Evolutionary conservation across 108 stramenopile species (phyloP).

Genomic region (Bacterosira constricta): DNA sequence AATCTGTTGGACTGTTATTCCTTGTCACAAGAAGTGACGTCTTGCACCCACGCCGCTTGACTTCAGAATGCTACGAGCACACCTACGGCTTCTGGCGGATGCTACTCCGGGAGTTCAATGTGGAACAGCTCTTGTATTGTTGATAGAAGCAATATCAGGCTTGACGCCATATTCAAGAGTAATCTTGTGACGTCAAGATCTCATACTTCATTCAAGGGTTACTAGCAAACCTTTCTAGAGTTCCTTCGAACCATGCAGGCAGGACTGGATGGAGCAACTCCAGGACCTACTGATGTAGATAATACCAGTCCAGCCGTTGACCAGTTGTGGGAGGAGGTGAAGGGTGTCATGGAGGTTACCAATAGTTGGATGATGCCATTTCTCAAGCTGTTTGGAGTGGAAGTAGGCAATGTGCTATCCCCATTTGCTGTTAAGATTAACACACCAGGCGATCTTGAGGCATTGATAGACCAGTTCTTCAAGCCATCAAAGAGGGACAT

Average conservation of each 20-base stretch:
- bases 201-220: background rate
- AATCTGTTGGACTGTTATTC: conserved; percentile 16
- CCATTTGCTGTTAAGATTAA: conserved; percentile 3
- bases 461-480: background rate
- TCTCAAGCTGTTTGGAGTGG: conserved; percentile 17
- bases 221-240: conserved; percentile 6
- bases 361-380: conserved; percentile 4
- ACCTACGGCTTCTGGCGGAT: conserved; percentile 17
- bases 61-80: conserved; percentile 26
- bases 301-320: background rate
- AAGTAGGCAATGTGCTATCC: conserved; percentile 13
- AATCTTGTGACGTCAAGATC: background rate
- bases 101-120: conserved; percentile 13
- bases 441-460: background rate
- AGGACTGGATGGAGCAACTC: background rate
- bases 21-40: conserved; percentile 16
- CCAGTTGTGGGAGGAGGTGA: conserved; percentile 24
- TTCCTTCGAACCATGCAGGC: conserved; percentile 12
- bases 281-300: background rate
- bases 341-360: conserved; percentile 2
- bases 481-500: conserved; percentile 1
- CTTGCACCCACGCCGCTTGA: conserved; percentile 1
- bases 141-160: conserved; percentile 6
- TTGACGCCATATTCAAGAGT: conserved; percentile 9
- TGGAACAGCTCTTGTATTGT: conserved; percentile 22